These are phyloP conservation scores for Dalbergia cochinchinensis DNA, from an alignment of 306 rosid species.

Conservation along the genomic window DNA sequence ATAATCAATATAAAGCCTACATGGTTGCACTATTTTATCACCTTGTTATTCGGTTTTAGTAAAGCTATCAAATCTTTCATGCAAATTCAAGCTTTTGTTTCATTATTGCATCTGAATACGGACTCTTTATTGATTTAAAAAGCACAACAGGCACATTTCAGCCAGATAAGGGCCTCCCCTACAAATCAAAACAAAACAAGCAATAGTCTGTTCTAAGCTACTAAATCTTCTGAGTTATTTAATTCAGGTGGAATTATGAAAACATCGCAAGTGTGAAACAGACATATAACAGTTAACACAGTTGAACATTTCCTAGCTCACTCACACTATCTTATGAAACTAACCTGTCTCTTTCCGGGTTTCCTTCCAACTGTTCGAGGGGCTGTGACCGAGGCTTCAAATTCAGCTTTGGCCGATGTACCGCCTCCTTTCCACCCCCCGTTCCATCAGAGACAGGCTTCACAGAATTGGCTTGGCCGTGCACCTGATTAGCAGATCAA, in stretches of 20 bases:
- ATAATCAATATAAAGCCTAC: not conserved
- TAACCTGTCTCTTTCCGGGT: constrained; percentile 77
- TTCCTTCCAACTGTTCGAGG: constrained; percentile 63
- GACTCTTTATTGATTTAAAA: not conserved
- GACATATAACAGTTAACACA: constrained; percentile 10
- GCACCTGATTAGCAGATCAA: constrained; percentile 60
- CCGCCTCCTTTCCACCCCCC: constrained; percentile 69
- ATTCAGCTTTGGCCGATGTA: constrained; percentile 90
- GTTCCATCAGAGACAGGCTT: constrained; percentile 63
- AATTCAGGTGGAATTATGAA: not conserved
- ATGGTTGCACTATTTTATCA: not conserved
- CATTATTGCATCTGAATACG: not conserved
- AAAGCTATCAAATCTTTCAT: not conserved
- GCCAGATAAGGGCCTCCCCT: not conserved
- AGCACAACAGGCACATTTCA: not conserved
- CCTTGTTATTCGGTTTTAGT: not conserved
- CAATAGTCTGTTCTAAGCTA: not conserved
- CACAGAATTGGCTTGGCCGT: constrained; percentile 58
- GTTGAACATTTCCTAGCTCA: constrained; percentile 27
- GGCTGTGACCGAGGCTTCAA: constrained; percentile 86
- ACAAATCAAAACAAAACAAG: not conserved
- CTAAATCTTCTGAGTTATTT: not conserved
- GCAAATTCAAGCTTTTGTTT: not conserved
- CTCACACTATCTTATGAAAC: constrained; percentile 32
- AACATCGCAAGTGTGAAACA: constrained; percentile 19